Percentiles rank a stretch among this genome's conserved stretches.
Evolutionary conservation across 106 monocot genomes (phyloP).

Genomic region (Platanthera guangdongensis): DNA sequence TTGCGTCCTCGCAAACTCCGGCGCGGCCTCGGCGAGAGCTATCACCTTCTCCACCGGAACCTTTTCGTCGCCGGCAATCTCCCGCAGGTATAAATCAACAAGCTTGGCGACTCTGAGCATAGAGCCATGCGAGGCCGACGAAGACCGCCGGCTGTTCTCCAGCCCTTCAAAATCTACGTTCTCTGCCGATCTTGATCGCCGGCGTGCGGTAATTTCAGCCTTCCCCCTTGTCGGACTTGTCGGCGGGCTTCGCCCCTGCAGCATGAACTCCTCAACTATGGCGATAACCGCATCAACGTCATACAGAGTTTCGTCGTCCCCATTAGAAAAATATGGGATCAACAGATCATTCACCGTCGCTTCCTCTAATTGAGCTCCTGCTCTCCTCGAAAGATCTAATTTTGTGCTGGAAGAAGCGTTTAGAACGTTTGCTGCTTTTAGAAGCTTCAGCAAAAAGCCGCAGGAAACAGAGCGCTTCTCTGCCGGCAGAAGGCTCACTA

Average conservation of each 20-base stretch:
- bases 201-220: constrained; percentile 13
- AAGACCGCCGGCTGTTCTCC: constrained; percentile 51
- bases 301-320: constrained; percentile 22
- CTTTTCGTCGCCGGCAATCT: constrained; percentile 52
- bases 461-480: constrained; percentile 56
- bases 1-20: constrained; percentile 63
- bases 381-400: constrained; percentile 42
- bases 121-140: constrained; percentile 55
- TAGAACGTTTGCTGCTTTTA: constrained; percentile 47
- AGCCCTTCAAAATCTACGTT: constrained; percentile 40
- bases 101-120: constrained; percentile 65
- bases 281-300: constrained; percentile 60
- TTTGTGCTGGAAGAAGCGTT: constrained; percentile 34
- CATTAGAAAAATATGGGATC: constrained; percentile 27
- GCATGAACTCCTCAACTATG: constrained; percentile 72
- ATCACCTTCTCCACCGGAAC: constrained; percentile 55
- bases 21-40: constrained; percentile 52
- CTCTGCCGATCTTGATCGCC: constrained; percentile 58
- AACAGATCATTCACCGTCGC: constrained; percentile 51
- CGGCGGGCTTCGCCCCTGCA: constrained; percentile 46
- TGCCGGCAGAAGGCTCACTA: constrained; percentile 49
- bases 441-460: constrained; percentile 52
- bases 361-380: constrained; percentile 57
- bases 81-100: constrained; percentile 56
- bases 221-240: constrained; percentile 39